Conservation (phyloP, 306 rosid species). For the Macrotyloma uniflorum region DNA sequence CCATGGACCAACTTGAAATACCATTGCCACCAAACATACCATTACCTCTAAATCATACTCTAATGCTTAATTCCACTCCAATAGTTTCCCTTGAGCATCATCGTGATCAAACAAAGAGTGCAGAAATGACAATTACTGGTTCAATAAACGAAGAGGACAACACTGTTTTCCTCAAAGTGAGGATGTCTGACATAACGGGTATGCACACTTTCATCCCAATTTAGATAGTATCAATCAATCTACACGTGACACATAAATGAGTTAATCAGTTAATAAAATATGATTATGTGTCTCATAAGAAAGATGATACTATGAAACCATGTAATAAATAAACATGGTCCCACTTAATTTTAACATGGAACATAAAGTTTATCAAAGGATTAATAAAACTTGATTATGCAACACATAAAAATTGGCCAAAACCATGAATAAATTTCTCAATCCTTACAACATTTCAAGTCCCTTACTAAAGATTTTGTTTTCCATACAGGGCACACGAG, state of each 20-base stretch:
- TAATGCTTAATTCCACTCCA: conserved; percentile 1
- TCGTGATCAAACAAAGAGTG: conserved; percentile 43
- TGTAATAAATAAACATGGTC: no score
- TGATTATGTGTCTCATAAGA: no score
- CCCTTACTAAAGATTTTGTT: neutral
- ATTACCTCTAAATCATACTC: conserved; percentile 23
- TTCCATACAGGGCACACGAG: conserved; percentile 55
- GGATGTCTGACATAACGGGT: conserved; percentile 60
- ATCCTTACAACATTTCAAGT: neutral
- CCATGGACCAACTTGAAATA: conserved; percentile 42
- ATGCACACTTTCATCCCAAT: conserved; percentile 5
- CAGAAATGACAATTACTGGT: conserved; percentile 77
- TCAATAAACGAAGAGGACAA: conserved; percentile 64
- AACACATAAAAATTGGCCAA: neutral
- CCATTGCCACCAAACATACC: conserved; percentile 24
- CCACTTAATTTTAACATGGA: no score
- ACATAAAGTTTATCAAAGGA: neutral
- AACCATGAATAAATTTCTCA: neutral
- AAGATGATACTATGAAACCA: no score
- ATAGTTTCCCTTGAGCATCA: neutral
- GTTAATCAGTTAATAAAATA: neutral
- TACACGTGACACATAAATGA: neutral
- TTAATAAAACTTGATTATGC: neutral
- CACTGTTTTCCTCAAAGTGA: conserved; percentile 71
- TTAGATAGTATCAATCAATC: neutral